Percentiles rank a stretch among this genome's conserved stretches.
These are phyloP conservation scores for Phialophora tarda DNA, from an alignment of 2,329 filamentous ascomycete species.

Conservation along the genomic window DNA sequence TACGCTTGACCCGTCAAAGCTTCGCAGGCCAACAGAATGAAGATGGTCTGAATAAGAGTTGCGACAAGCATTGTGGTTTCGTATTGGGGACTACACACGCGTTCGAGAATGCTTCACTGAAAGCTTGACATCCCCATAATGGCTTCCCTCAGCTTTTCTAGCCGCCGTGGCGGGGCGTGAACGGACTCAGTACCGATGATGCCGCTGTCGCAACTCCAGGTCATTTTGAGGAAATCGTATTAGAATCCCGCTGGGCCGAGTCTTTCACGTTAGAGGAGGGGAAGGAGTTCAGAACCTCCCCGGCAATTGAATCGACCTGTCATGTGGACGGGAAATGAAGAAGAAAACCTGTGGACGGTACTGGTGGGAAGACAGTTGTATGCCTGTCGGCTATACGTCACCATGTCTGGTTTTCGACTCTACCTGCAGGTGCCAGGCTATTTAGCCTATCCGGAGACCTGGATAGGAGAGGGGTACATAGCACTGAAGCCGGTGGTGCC, in stretches of 20 bases:
- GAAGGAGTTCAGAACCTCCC: not conserved
- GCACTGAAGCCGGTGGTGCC: not conserved
- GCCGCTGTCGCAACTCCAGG: not conserved
- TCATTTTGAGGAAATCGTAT: too few relatives aligned
- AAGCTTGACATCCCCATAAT: constrained; percentile 1
- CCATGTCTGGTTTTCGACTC: too few relatives aligned
- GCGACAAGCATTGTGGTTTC: not conserved
- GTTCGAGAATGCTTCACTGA: not conserved
- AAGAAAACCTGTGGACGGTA: not conserved
- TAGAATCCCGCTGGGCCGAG: not conserved
- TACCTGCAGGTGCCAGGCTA: constrained; percentile 1
- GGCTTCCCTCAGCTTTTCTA: not conserved
- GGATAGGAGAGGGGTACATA: not conserved
- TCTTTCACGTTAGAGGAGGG: not conserved
- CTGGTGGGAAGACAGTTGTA: not conserved
- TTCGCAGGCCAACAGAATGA: constrained; percentile 4
- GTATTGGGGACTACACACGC: not conserved
- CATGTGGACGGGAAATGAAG: not conserved
- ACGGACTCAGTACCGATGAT: not conserved
- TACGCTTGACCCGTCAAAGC: constrained; percentile 1
- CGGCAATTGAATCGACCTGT: constrained; percentile 7
- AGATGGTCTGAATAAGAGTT: not conserved
- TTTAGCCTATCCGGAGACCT: not conserved
- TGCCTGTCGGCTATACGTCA: not conserved
- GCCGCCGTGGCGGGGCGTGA: not conserved